These are phyloP conservation scores for Geosmithia flava DNA, from an alignment of 2,329 filamentous ascomycete species.

Conservation along the genomic window DNA sequence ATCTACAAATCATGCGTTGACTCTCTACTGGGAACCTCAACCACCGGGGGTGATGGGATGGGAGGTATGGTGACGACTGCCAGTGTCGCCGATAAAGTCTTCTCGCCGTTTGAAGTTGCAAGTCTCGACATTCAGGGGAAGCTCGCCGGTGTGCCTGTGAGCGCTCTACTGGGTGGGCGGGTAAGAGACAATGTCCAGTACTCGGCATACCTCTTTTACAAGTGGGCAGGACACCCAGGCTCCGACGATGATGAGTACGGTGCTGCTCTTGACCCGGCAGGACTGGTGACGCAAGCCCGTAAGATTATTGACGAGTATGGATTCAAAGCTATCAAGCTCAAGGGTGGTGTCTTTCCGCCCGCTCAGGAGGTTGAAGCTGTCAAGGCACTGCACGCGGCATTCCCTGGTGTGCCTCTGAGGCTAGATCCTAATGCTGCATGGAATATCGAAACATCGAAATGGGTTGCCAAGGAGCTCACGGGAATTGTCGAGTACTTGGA, in stretches of 20 bases:
- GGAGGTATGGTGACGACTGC: slow-evolving; percentile 31
- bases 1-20: slow-evolving; percentile 76
- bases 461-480: slow-evolving; percentile 22
- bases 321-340: slow-evolving; percentile 29
- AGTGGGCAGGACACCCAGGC: slow-evolving; percentile 26
- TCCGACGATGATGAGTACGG: slow-evolving; percentile 25
- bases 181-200: slow-evolving; percentile 26
- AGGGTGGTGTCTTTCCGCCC: slow-evolving; percentile 26
- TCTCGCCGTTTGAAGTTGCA: slow-evolving; percentile 28
- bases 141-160: slow-evolving; percentile 22
- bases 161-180: slow-evolving; percentile 23
- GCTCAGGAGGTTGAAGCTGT: slow-evolving; percentile 24
- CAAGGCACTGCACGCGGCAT: slow-evolving; percentile 21
- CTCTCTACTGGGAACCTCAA: slow-evolving; percentile 43
- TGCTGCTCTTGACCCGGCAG: slow-evolving; percentile 18
- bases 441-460: slow-evolving; percentile 23
- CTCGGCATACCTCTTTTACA: slow-evolving; percentile 30
- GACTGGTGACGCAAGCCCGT: slow-evolving; percentile 19
- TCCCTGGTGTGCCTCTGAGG: slow-evolving; percentile 21
- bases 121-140: slow-evolving; percentile 29
- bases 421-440: slow-evolving; percentile 25
- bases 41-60: slow-evolving; percentile 44
- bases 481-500: slow-evolving; percentile 25
- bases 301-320: slow-evolving; percentile 27
- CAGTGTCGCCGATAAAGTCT: slow-evolving; percentile 25